Base-by-base conservation (phyloP, 768 basidiomycete genomes). In the Omphalotus guepiniiformis region DNA sequence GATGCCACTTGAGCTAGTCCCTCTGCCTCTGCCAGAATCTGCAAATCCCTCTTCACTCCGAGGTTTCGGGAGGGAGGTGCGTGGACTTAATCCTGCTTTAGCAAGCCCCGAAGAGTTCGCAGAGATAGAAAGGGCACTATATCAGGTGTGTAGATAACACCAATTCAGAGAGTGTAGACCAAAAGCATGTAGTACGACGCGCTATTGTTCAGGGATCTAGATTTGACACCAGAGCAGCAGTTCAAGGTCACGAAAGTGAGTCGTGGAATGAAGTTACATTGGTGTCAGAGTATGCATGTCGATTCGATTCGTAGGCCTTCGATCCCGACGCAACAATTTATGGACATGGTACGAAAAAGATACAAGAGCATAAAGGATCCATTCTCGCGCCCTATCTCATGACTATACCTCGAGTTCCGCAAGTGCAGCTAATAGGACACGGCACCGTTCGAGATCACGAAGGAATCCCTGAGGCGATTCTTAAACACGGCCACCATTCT, bases 361-460 rank as follows among this genome's bases (percentile, higher is more conserved):
- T 85, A 0, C 78, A 82, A 46, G 67, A 69, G 36, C 80, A 82
- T 18, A 77, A 74, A 57, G 85, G 85, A 58, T 92, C 90, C 3
- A 85, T 93, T 56, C 79, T 93, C 12, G 89, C 92, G 59, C 88
- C 90, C 0, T 88, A 93, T 61, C 78, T 93, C 57, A 94, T 92
- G 73, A 93, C 88, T 29, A 90, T 95, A 51, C 90, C 93, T 1
- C 77, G 84, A 19, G 82, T 87, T 1, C 88, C 89, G 1, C 88
- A 93, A 59, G 93, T 95, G 1, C 93, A 95, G 62, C 81, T 94
- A 44, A 93, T 94, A 58, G 92, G 92, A 6, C 93, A 93, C 58
- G 92, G 93, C 6, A 78, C 68, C 0, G 83, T 92, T 9, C 82
- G 82, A 56, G 67, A 86, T 60, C 84, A 92, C 69, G 86, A 90